Evolutionary conservation across 805 yeast genomes (phyloP).

Genomic region (Metahyphopichia silvanorum): DNA sequence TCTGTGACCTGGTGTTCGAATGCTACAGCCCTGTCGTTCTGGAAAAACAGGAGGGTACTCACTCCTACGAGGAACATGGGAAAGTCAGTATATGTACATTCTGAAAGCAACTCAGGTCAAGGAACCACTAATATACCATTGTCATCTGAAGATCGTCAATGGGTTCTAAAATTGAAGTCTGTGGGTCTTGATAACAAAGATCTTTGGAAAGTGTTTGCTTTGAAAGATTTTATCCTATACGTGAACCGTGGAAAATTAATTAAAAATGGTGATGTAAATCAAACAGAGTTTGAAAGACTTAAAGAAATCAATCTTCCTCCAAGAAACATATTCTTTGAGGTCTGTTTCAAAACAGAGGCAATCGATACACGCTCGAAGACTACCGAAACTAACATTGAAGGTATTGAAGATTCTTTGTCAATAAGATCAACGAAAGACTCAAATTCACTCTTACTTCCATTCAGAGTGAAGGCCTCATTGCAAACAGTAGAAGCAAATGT

Average conservation of each 20-base stretch:
- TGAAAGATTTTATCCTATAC: slow-evolving; percentile 65
- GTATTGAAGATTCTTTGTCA: slow-evolving; percentile 8
- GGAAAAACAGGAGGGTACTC: slow-evolving; percentile 51
- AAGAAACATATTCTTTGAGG: slow-evolving; percentile 35
- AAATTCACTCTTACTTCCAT: slow-evolving; percentile 27
- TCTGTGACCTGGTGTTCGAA: slow-evolving; percentile 70
- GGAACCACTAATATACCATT: slow-evolving; percentile 24
- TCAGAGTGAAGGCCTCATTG: slow-evolving; percentile 31
- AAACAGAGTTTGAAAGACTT: slow-evolving; percentile 3
- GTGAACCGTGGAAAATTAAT: slow-evolving; percentile 33
- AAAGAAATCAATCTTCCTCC: slow-evolving; percentile 19
- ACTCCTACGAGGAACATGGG: slow-evolving; percentile 33
- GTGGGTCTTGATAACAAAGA: slow-evolving; percentile 74
- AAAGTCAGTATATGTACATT: slow-evolving; percentile 26
- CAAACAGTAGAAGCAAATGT: slow-evolving; percentile 41
- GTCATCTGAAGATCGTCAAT: slow-evolving; percentile 62
- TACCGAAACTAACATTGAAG: slow-evolving; percentile 16
- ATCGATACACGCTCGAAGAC: slow-evolving; percentile 15
- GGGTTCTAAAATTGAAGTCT: slow-evolving; percentile 69
- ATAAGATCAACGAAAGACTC: slow-evolving; percentile 13
- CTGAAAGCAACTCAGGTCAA: not conserved
- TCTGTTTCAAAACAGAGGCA: slow-evolving; percentile 36
- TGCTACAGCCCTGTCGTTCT: slow-evolving; percentile 63
- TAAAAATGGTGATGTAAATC: slow-evolving; percentile 1
- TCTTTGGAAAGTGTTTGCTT: slow-evolving; percentile 75